phyloP scores from a whole-genome alignment of 441 rosid species.

The Gossypium davidsonii region DNA sequence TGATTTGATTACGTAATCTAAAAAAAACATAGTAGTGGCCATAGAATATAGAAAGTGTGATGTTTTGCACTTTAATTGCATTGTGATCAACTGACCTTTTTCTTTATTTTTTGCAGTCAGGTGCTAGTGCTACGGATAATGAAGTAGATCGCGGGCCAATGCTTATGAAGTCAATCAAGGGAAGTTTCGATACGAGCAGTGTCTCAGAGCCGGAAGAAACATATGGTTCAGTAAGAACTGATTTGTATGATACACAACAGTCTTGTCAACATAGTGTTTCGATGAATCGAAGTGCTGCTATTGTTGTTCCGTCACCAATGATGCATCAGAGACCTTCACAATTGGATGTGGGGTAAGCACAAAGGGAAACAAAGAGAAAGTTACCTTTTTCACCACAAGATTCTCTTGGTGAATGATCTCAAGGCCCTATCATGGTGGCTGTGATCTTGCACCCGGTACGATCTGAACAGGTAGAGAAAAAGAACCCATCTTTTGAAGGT shows the following conservation, averaged over 20 bases:
- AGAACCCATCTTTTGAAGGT: not conserved
- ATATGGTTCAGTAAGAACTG: conserved; percentile 34
- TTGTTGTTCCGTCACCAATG: conserved; percentile 34
- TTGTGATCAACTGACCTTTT: conserved; percentile 3
- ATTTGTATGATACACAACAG: conserved; percentile 30
- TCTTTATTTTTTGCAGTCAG: conserved; percentile 30
- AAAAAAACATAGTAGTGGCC: not conserved
- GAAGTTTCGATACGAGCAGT: conserved; percentile 22
- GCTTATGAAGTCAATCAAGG: conserved; percentile 25
- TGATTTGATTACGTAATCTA: not conserved
- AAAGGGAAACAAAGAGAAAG: not conserved
- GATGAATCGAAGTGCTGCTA: conserved; percentile 29
- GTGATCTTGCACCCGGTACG: not conserved
- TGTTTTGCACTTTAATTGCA: not conserved
- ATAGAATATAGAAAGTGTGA: not conserved
- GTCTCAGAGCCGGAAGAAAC: conserved; percentile 37
- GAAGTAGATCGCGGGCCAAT: conserved; percentile 22
- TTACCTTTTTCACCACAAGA: not conserved
- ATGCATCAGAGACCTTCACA: conserved; percentile 26
- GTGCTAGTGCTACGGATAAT: conserved; percentile 21
- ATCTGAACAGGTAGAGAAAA: conserved; percentile 4
- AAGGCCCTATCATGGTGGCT: conserved; percentile 1
- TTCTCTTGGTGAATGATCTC: conserved; percentile 14
- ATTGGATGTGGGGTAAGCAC: conserved; percentile 28
- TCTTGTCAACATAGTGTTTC: conserved; percentile 18